Conservation (phyloP, 129 eudicot species). For the Centrapalus pauciflorus region DNA sequence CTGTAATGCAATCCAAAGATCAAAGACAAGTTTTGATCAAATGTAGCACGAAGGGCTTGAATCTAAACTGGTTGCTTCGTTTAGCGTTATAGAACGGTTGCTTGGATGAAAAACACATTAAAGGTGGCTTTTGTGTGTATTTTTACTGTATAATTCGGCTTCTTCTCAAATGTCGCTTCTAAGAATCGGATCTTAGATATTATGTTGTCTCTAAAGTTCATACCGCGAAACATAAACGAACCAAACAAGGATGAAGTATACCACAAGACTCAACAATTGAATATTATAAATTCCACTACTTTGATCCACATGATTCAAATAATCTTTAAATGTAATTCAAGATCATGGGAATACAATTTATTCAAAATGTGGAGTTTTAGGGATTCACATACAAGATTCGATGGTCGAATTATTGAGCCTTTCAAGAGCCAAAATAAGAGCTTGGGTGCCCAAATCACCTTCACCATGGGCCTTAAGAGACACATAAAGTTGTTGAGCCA, state of each 20-base stretch:
- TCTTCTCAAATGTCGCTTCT: not conserved
- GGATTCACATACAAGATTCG: not conserved
- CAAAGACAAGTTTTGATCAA: too few species aligned
- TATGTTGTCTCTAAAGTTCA: not conserved
- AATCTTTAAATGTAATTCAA: not conserved
- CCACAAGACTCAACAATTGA: not conserved
- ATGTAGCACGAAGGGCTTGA: too few species aligned
- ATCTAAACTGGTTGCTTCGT: too few species aligned
- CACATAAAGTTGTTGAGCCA: conserved; percentile 95
- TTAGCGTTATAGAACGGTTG: too few species aligned
- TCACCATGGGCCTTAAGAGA: conserved; percentile 94
- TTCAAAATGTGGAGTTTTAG: not conserved
- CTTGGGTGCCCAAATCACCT: conserved; percentile 94
- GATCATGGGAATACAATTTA: not conserved
- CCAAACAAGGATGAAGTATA: not conserved
- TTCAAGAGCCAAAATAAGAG: conserved; percentile 76
- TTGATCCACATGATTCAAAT: not conserved
- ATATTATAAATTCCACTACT: not conserved
- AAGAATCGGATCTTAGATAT: not conserved
- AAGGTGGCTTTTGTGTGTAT: too few species aligned
- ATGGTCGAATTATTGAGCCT: conserved; percentile 72
- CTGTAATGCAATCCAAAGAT: too few species aligned
- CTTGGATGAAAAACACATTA: too few species aligned
- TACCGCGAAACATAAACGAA: not conserved
- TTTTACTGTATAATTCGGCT: too few species aligned